A percentile compares a stretch with the other conserved stretches of the same genome.
Conservation (phyloP, 1,284 basidiomycete genomes). For the Papiliotrema fonsecae region DNA sequence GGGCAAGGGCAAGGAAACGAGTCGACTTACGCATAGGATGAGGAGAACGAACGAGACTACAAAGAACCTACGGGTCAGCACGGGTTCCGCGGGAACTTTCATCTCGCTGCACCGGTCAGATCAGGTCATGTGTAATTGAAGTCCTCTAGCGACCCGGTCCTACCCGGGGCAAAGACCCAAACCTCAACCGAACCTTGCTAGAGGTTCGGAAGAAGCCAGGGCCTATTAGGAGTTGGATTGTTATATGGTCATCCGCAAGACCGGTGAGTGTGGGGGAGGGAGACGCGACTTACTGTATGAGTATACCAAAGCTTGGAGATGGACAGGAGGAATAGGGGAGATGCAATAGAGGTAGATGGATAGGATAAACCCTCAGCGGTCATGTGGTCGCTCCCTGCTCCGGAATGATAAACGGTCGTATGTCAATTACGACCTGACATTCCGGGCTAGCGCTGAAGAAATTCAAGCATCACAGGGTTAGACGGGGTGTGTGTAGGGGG, state of each 20-base stretch:
- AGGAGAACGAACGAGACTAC: neutral
- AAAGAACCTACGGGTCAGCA: neutral
- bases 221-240: slow-evolving; percentile 31
- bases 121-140: slow-evolving; percentile 32
- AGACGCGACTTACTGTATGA: neutral
- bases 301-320: neutral
- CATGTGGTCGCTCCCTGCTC: slow-evolving; percentile 37
- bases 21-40: neutral
- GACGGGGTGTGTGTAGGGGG: neutral
- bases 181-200: slow-evolving; percentile 13
- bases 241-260: slow-evolving; percentile 23
- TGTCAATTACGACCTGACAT: slow-evolving; percentile 39
- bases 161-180: slow-evolving; percentile 20
- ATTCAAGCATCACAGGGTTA: slow-evolving; percentile 46
- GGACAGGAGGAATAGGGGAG: slow-evolving; percentile 2
- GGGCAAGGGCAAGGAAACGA: neutral
- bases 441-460: slow-evolving; percentile 46
- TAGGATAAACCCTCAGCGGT: slow-evolving; percentile 37
- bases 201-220: slow-evolving; percentile 14
- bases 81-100: neutral
- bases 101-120: neutral
- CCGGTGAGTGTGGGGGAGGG: slow-evolving; percentile 1
- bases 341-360: slow-evolving; percentile 4
- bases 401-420: slow-evolving; percentile 28
- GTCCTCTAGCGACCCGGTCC: slow-evolving; percentile 31